These are phyloP conservation scores for Trichoderma harzianum DNA, from an alignment of 2,329 filamentous ascomycete genomes.

Conservation along the genomic window DNA sequence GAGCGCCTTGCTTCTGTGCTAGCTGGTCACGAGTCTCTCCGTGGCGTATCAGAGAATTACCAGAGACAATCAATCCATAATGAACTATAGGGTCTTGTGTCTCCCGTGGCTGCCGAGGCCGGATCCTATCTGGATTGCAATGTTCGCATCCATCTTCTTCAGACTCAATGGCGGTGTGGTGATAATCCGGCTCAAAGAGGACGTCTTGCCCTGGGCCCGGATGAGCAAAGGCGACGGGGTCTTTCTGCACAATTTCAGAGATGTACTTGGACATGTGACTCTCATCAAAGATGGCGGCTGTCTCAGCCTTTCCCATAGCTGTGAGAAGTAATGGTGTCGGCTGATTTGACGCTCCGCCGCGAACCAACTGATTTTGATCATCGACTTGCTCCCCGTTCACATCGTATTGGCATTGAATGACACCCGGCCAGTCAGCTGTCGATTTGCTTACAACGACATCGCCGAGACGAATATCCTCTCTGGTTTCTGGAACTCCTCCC, in stretches of 20 bases:
- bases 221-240: neutral
- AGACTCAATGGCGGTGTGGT: neutral
- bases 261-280: neutral
- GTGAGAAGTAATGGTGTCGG: neutral
- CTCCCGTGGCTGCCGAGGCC: neutral
- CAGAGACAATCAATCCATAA: neutral
- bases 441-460: constrained; percentile 2
- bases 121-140: neutral
- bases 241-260: neutral
- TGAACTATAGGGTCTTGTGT: neutral
- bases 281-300: constrained; percentile 3
- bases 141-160: neutral
- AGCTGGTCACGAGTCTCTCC: neutral
- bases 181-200: neutral
- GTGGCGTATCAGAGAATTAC: neutral
- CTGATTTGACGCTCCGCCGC: neutral
- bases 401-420: neutral
- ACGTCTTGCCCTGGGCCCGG: neutral
- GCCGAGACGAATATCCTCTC: neutral
- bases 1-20: neutral
- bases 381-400: neutral
- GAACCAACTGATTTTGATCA: neutral
- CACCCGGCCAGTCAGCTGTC: neutral
- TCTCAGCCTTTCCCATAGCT: constrained; percentile 5
- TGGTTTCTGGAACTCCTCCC: neutral